phyloP scores from a whole-genome alignment of 73 alveolate species.

The Paramecium biaurelia region DNA sequence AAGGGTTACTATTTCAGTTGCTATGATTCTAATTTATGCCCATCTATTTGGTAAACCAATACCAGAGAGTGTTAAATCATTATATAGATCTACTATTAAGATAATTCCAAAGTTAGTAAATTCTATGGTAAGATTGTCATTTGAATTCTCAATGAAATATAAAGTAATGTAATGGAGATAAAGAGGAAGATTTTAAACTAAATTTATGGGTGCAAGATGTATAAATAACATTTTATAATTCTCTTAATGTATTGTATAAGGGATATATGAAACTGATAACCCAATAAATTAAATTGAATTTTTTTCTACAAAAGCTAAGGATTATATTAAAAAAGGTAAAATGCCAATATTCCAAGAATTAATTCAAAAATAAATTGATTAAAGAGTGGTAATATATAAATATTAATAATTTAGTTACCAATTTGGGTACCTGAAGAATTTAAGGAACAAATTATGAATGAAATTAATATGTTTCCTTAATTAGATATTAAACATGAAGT shows the following conservation, averaged over 20 bases:
- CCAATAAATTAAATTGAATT: neutral
- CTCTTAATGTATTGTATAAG: constrained; percentile 37
- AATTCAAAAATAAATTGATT: neutral
- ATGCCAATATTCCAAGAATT: constrained; percentile 1
- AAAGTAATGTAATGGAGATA: neutral
- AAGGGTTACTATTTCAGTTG: neutral
- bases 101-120: neutral
- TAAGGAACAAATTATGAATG: neutral
- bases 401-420: neutral
- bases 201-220: constrained; percentile 39
- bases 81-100: neutral
- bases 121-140: constrained; percentile 14
- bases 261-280: constrained; percentile 11
- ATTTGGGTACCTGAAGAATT: constrained; percentile 51
- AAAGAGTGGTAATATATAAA: neutral
- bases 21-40: neutral
- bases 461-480: constrained; percentile 34
- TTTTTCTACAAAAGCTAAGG: neutral
- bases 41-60: constrained; percentile 32
- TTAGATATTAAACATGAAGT: neutral
- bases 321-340: neutral
- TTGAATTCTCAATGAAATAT: neutral
- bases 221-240: neutral
- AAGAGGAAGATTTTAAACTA: neutral
- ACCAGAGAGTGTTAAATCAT: neutral